phyloP scores from a whole-genome alignment of 371 early-diverging fungal species.

The Rozella allomycis region DNA sequence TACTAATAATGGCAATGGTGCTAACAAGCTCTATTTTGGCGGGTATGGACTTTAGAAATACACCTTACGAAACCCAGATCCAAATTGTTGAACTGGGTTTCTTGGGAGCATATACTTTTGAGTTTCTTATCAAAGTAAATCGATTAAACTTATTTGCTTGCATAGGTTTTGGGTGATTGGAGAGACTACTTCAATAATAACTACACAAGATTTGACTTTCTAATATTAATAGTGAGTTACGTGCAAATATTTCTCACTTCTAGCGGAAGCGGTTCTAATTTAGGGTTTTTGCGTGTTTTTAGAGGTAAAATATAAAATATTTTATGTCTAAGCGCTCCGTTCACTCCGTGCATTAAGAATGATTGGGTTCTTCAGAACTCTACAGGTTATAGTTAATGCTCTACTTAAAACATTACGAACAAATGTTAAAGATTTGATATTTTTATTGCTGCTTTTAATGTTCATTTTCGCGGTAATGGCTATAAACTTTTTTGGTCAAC shows the following conservation, averaged over 20 bases:
- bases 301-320: neutral
- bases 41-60: too few species aligned
- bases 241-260: too few species aligned
- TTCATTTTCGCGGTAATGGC: conserved; percentile 12
- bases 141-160: too few species aligned
- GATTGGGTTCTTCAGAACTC: conserved; percentile 3
- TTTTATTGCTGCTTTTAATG: conserved; percentile 11
- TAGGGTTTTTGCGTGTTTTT: too few species aligned
- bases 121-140: conserved; percentile 2
- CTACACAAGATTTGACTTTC: conserved; percentile 5
- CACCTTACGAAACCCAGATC: too few species aligned
- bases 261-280: too few species aligned
- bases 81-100: too few species aligned
- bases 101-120: conserved; percentile 5
- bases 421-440: conserved; percentile 9
- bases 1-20: too few species aligned
- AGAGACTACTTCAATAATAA: conserved; percentile 2
- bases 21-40: too few species aligned
- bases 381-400: conserved; percentile 12
- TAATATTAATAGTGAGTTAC: conserved; percentile 1
- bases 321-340: conserved; percentile 2
- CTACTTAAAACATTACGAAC: conserved; percentile 8
- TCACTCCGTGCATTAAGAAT: conserved; percentile 3
- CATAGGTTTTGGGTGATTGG: too few species aligned
- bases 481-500: conserved; percentile 12